phyloP scores from a whole-genome alignment of 805 yeast genomes.

The Teunomyces atbi region DNA sequence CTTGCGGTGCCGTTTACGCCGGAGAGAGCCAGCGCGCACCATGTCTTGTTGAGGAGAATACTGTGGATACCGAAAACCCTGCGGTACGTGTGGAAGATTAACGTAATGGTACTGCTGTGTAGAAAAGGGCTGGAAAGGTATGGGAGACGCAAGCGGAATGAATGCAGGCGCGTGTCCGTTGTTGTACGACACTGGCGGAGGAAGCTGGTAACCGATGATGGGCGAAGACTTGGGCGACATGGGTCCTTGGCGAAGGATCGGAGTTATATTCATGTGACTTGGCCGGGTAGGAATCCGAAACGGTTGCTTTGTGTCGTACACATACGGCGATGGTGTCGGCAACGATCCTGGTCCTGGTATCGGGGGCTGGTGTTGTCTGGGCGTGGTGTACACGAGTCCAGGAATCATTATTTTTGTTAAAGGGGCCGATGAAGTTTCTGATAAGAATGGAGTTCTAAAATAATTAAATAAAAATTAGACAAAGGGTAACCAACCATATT shows the following conservation, averaged over 20 bases:
- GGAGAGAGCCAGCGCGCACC: too few species aligned
- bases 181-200: neutral
- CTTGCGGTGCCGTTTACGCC: constrained; percentile 1
- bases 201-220: neutral
- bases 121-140: neutral
- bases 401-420: neutral
- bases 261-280: neutral
- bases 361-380: neutral
- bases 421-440: neutral
- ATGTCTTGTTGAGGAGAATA: neutral
- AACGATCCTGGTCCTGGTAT: neutral
- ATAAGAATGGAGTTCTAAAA: neutral
- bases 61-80: constrained; percentile 1
- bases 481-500: neutral
- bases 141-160: neutral
- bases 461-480: neutral
- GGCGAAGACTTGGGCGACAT: constrained; percentile 1
- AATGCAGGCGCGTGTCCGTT: neutral
- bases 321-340: neutral
- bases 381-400: neutral
- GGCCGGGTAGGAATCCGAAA: neutral
- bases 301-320: neutral
- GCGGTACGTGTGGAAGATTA: neutral
- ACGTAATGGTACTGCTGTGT: neutral
- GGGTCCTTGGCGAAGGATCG: neutral